Evolutionary conservation across 495 filamentous ascomycete genomes (phyloP).

Genomic region (Xylaria nigripes): DNA sequence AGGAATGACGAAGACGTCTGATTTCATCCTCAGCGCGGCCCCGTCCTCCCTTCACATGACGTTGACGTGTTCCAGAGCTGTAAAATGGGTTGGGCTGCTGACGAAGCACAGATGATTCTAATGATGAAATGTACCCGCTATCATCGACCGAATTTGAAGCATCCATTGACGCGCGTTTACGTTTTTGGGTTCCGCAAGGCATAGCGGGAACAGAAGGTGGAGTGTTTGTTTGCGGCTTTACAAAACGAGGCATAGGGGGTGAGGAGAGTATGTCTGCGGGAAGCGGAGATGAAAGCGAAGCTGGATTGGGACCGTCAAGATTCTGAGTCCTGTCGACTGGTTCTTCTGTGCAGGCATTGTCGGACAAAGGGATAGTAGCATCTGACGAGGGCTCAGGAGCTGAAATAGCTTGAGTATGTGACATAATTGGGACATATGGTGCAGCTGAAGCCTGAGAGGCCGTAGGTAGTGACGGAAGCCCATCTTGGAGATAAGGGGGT

Average conservation of each 20-base stretch:
- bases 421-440: constrained; percentile 9
- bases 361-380: constrained; percentile 86
- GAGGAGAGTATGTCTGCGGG: constrained; percentile 63
- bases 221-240: constrained; percentile 58
- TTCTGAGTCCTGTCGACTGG: constrained; percentile 39
- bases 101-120: constrained; percentile 88
- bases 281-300: constrained; percentile 51
- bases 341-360: constrained; percentile 60
- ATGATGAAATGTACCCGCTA: constrained; percentile 92
- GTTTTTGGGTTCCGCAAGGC: constrained; percentile 52
- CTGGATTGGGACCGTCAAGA: constrained; percentile 46
- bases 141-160: constrained; percentile 73
- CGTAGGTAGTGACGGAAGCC: constrained; percentile 28
- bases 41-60: constrained; percentile 74
- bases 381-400: constrained; percentile 73
- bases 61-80: constrained; percentile 68
- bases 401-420: constrained; percentile 20
- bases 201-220: constrained; percentile 63
- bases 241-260: constrained; percentile 66
- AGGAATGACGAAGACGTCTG: constrained; percentile 83
- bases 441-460: constrained; percentile 20
- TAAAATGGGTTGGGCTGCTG: constrained; percentile 54
- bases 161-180: constrained; percentile 68
- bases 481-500: constrained; percentile 20
- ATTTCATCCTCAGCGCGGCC: constrained; percentile 93